These are phyloP conservation scores for Heracleum sosnowskyi DNA, from an alignment of 129 eudicot species.

Conservation along the genomic window DNA sequence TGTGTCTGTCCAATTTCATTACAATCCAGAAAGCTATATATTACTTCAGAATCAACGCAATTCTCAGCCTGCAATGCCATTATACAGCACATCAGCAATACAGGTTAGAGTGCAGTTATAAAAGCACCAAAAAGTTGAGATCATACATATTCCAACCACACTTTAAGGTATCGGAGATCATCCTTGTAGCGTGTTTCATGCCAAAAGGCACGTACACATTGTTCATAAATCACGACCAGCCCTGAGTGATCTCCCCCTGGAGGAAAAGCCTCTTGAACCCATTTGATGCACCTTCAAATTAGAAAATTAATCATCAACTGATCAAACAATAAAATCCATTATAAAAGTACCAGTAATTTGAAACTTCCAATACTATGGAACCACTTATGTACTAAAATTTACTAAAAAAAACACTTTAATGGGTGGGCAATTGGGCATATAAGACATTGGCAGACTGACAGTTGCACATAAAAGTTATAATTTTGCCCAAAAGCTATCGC, in stretches of 20 bases:
- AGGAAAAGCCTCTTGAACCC: conserved; percentile 97
- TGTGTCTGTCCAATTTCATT: conserved; percentile 71
- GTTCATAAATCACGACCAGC: conserved; percentile 63
- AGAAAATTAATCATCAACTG: neutral
- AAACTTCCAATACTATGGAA: neutral
- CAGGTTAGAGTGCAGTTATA: neutral
- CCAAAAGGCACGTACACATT: conserved; percentile 96
- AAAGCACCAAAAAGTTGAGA: neutral
- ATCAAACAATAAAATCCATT: neutral
- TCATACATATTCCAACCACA: conserved; percentile 94
- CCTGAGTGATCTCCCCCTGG: conserved; percentile 92
- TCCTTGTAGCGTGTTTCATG: conserved; percentile 64
- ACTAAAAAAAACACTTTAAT: neutral
- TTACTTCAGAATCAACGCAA: conserved; percentile 82
- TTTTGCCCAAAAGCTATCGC: too few relatives aligned
- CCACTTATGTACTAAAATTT: neutral
- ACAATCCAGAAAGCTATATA: conserved; percentile 67
- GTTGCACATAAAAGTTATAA: too few relatives aligned
- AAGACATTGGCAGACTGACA: neutral
- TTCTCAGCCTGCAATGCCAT: conserved; percentile 64
- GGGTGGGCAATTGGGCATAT: neutral
- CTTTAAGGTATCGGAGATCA: conserved; percentile 87
- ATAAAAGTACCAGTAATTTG: neutral
- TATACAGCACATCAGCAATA: neutral
- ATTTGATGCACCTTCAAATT: conserved; percentile 74